Percentiles rank a stretch among this genome's conserved stretches.
Conservation (phyloP, 2,329 filamentous ascomycete genomes). For the Hirsutella rhossiliensis region DNA sequence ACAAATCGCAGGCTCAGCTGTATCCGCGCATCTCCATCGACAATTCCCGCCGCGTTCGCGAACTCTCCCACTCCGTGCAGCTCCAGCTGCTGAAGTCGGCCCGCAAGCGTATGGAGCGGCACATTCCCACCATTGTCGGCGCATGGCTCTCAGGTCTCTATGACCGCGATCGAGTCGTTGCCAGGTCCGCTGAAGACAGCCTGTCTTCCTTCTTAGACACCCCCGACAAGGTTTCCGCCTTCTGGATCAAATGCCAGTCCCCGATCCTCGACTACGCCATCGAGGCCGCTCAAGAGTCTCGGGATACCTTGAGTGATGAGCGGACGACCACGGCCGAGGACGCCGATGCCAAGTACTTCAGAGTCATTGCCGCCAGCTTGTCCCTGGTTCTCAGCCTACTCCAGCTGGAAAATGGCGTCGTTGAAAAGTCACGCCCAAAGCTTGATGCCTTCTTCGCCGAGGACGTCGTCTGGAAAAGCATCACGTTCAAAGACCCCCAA, state of each 20-base stretch:
- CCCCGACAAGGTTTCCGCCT: conserved; percentile 62
- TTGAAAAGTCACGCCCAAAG: conserved; percentile 44
- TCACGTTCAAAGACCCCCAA: conserved; percentile 47
- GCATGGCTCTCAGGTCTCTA: conserved; percentile 88
- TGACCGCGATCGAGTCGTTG: conserved; percentile 69
- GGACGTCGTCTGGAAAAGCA: conserved; percentile 53
- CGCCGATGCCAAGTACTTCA: conserved; percentile 70
- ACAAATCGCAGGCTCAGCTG: conserved; percentile 52
- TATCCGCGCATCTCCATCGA: conserved; percentile 89
- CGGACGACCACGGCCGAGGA: conserved; percentile 76
- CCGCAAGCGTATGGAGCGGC: conserved; percentile 73
- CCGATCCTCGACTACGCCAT: conserved; percentile 74
- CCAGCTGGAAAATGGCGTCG: conserved; percentile 34
- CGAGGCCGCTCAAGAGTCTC: conserved; percentile 68
- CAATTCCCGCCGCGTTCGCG: conserved; percentile 74
- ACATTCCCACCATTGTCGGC: conserved; percentile 66
- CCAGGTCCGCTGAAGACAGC: conserved; percentile 66
- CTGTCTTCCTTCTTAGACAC: conserved; percentile 65
- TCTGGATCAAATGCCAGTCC: conserved; percentile 72
- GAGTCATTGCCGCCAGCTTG: conserved; percentile 51
- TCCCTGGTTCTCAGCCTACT: conserved; percentile 43
- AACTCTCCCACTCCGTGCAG: conserved; percentile 70
- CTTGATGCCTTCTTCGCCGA: conserved; percentile 58
- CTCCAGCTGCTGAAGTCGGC: conserved; percentile 46
- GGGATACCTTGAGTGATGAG: conserved; percentile 78